Base-by-base conservation (phyloP, 257 asterid genomes). In the Penstemon barbatus region DNA sequence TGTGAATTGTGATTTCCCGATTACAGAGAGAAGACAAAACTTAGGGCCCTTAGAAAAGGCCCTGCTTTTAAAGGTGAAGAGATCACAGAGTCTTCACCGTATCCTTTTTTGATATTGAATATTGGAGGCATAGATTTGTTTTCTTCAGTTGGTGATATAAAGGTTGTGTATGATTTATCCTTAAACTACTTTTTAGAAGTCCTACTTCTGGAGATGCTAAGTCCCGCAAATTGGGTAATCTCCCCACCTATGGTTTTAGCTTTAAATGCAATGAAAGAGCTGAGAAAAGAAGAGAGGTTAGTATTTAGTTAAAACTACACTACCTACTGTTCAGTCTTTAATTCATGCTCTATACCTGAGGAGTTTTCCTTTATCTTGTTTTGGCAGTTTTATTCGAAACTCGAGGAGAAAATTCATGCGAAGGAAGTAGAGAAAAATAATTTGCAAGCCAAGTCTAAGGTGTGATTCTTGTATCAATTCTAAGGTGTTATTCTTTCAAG, bases 261-360 rank as follows among this genome's bases (percentile, higher is more conserved):
- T 93, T 93, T 71, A 90, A 78, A 79, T 93, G 99, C 71, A 80
- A 93, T 71, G 97, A 90, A 81, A 85, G 99, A 82, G 99, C 99
- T 61, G 97, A 90, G 85, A 90, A 81, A 82, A 76, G 99, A 76
- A 87, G 63, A 84, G 97, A 93, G 97, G 98, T 93, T 46, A 67
- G 90, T 50, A 44, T 77, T 79, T 54, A 44, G 9, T 50, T 69
- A 63, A 65, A 43, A 55, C 12, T 51, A 7, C 64, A 36, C 3
- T 40, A 45, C 71, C 5, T 9, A 39, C 50, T 6, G 12, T 63
- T 7, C 52, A 43, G 18, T 50, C 11, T 56, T 66, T 62, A 25
- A 38, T 7, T 52, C 51, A 36, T 74, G 57, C 66, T 70, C 54
- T 69, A 40, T 55, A 53, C 57, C 63, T 72, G 68, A 68, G 65